phyloP scores from a whole-genome alignment of 2,329 filamentous ascomycete genomes.

The Diaporthe sp. region DNA sequence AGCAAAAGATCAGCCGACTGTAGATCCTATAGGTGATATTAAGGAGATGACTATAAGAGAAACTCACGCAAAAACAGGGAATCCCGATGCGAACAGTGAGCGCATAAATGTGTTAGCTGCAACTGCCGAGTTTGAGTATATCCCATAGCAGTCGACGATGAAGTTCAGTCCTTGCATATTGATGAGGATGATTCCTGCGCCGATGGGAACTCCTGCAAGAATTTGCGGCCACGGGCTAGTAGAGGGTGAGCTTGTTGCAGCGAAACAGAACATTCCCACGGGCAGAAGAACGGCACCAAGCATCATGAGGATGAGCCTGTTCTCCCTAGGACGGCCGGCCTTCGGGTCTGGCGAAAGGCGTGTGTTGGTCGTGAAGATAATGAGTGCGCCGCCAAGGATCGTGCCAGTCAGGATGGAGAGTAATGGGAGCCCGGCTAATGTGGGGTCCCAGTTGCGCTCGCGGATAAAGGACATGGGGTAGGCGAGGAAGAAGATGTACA shows the following conservation, averaged over 20 bases:
- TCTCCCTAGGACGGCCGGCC: neutral
- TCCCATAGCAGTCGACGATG: conserved; percentile 9
- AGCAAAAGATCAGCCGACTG: neutral
- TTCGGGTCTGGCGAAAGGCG: neutral
- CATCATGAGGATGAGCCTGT: conserved; percentile 1
- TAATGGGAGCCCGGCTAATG: conserved; percentile 1
- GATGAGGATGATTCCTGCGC: conserved; percentile 2
- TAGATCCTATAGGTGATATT: too few relatives aligned
- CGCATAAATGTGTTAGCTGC: conserved; percentile 8
- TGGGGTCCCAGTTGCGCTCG: conserved; percentile 4
- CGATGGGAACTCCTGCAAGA: neutral
- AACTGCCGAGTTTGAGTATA: conserved; percentile 1
- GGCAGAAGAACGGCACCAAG: neutral
- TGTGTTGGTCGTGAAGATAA: conserved; percentile 2
- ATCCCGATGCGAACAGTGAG: neutral
- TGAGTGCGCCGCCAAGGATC: conserved; percentile 2
- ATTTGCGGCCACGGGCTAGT: neutral
- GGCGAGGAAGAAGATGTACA: conserved; percentile 9
- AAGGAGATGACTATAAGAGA: neutral
- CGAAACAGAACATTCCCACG: neutral
- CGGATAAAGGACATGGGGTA: conserved; percentile 17
- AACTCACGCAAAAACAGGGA: conserved; percentile 6
- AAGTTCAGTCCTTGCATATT: conserved; percentile 9
- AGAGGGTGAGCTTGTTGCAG: conserved; percentile 5
- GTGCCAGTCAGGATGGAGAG: conserved; percentile 2